Percentiles rank a stretch among this genome's conserved stretches.
These are phyloP conservation scores for Symmetrospora coprosmae DNA, from an alignment of 768 basidiomycete species.

Conservation along the genomic window DNA sequence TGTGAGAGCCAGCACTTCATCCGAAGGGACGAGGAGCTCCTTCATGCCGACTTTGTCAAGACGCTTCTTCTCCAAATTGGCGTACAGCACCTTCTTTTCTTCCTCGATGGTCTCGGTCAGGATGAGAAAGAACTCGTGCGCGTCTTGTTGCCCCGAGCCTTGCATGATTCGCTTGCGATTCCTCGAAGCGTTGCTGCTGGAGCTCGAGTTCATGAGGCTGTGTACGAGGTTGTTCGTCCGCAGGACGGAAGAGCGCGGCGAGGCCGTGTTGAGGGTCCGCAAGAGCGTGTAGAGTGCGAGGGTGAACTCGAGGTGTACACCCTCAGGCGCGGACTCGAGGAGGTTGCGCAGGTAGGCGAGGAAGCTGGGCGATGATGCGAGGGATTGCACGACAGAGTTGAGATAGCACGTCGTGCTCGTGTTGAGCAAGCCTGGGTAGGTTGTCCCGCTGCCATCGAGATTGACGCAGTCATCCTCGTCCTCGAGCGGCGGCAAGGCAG, in stretches of 20 bases:
- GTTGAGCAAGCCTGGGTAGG: conserved; percentile 14
- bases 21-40: conserved; percentile 42
- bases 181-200: conserved; percentile 3
- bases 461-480: not conserved
- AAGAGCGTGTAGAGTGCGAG: conserved; percentile 21
- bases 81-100: conserved; percentile 59
- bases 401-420: conserved; percentile 54
- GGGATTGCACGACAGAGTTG: conserved; percentile 90
- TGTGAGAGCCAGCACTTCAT: not conserved
- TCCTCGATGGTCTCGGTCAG: conserved; percentile 77
- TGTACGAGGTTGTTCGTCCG: conserved; percentile 24
- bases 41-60: conserved; percentile 55
- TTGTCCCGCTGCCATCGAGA: not conserved
- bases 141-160: conserved; percentile 77
- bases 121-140: conserved; percentile 92
- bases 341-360: conserved; percentile 56
- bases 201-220: conserved; percentile 26
- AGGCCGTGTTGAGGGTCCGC: conserved; percentile 37
- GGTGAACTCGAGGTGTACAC: not conserved
- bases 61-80: conserved; percentile 41
- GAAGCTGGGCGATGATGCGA: conserved; percentile 72
- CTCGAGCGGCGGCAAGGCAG: not conserved
- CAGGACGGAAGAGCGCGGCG: conserved; percentile 22
- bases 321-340: not conserved
- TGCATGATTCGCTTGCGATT: conserved; percentile 6